Percentiles rank a stretch among this genome's conserved stretches.
Evolutionary conservation across 805 yeast species (phyloP).

Genomic region (Candida silvatica): DNA sequence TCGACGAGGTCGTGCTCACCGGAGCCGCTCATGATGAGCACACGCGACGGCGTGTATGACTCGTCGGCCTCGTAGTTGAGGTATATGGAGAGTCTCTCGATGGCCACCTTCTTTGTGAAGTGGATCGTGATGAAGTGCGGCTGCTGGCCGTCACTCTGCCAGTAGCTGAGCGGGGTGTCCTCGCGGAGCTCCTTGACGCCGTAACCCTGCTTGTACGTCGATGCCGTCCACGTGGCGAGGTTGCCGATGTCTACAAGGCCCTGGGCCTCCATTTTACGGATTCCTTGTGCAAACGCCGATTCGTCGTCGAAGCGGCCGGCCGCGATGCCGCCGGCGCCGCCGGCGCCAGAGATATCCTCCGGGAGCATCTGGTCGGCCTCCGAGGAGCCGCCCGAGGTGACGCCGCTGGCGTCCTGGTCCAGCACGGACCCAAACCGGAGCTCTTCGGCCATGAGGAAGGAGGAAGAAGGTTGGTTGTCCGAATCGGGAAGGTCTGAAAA

Average conservation of each 20-base stretch:
- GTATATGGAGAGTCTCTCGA: constrained; percentile 63
- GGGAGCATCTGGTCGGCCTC: not conserved
- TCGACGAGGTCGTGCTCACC: constrained; percentile 72
- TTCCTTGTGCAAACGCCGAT: constrained; percentile 26
- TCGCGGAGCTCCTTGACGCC: constrained; percentile 69
- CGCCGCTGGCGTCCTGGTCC: too few relatives aligned
- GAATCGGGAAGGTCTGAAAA: too few relatives aligned
- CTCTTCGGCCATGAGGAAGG: too few relatives aligned
- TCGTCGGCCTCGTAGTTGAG: constrained; percentile 71
- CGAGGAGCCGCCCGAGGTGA: not conserved
- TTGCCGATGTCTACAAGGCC: constrained; percentile 72
- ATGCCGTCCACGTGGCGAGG: constrained; percentile 76
- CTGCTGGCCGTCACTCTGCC: constrained; percentile 94
- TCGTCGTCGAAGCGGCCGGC: constrained; percentile 8
- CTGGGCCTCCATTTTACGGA: constrained; percentile 44
- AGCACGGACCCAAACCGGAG: too few relatives aligned
- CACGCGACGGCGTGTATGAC: constrained; percentile 80
- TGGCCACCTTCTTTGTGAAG: constrained; percentile 67
- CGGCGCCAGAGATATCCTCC: not conserved
- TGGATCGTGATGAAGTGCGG: constrained; percentile 80
- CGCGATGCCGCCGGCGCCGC: too few relatives aligned
- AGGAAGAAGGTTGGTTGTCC: too few relatives aligned
- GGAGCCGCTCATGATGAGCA: constrained; percentile 62
- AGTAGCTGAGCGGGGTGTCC: constrained; percentile 61
- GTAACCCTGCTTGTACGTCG: constrained; percentile 65